Conservation (phyloP, 176 grass and related monocot species). For the Otatea glauca region DNA sequence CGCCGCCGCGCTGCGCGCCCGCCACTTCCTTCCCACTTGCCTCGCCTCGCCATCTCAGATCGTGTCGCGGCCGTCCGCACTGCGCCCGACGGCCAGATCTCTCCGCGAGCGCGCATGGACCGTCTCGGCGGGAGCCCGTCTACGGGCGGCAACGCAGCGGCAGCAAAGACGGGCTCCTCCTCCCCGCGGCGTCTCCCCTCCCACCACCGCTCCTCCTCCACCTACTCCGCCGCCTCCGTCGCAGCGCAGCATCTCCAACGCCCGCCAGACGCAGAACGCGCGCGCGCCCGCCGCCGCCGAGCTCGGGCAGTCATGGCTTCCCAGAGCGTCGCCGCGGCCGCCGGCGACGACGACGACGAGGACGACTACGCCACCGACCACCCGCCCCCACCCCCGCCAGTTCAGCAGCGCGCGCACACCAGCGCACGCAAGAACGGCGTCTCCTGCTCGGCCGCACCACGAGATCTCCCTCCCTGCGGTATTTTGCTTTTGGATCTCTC, state of each 20-base stretch:
- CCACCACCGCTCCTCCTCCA: conserved; percentile 83
- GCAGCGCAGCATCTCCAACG: conserved; percentile 52
- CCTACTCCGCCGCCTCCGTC: conserved; percentile 52
- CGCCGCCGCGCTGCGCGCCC: no score
- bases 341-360: conserved; percentile 81
- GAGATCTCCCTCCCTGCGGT: conserved; percentile 98
- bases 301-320: conserved; percentile 98
- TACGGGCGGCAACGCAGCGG: conserved; percentile 89
- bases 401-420: conserved; percentile 46
- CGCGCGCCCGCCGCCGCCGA: conserved; percentile 85
- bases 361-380: conserved; percentile 61
- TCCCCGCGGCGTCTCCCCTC: conserved; percentile 75
- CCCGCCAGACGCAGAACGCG: conserved; percentile 88
- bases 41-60: conserved; percentile 51
- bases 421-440: conserved; percentile 50
- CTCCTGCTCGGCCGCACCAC: conserved; percentile 72
- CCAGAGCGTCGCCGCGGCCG: conserved; percentile 67
- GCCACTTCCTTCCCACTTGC: conserved; percentile 54
- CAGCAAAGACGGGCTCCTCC: conserved; percentile 86
- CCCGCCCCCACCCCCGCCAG: conserved; percentile 34
- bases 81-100: conserved; percentile 47
- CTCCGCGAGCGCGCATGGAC: conserved; percentile 65
- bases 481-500: conserved; percentile 61
- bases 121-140: conserved; percentile 80
- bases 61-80: conserved; percentile 22